These are phyloP conservation scores for Candida nanaspora DNA, from an alignment of 805 yeast species.

Conservation along the genomic window DNA sequence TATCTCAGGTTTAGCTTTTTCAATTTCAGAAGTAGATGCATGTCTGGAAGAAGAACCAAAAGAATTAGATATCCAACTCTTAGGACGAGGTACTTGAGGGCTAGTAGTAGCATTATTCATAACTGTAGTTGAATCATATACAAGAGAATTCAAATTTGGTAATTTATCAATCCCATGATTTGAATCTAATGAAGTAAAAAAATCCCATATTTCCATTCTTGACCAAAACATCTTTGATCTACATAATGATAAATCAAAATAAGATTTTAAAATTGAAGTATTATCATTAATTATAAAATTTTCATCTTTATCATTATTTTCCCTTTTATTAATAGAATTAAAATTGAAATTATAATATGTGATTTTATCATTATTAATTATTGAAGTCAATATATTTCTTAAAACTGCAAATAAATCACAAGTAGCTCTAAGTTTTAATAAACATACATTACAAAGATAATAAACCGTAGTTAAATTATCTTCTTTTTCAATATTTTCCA, in stretches of 20 bases:
- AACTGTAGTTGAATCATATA: too few relatives aligned
- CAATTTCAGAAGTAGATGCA: too few relatives aligned
- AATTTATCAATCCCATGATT: neutral
- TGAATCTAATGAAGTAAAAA: conserved; percentile 8
- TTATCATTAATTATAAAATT: too few relatives aligned
- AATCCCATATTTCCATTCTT: conserved; percentile 73
- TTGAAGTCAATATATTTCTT: conserved; percentile 45
- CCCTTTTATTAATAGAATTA: too few relatives aligned
- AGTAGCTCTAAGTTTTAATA: conserved; percentile 68
- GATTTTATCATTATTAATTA: conserved; percentile 26
- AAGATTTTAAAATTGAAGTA: conserved; percentile 31
- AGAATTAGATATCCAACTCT: neutral
- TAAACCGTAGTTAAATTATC: conserved; percentile 22
- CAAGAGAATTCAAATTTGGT: neutral
- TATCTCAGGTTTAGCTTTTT: too few relatives aligned
- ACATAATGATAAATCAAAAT: conserved; percentile 57
- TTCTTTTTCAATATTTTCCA: neutral
- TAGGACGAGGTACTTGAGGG: too few relatives aligned
- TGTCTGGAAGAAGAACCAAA: too few relatives aligned
- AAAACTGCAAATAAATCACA: conserved; percentile 80
- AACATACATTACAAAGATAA: conserved; percentile 78
- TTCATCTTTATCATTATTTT: too few relatives aligned
- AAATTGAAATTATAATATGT: neutral
- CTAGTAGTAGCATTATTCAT: neutral
- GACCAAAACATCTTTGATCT: conserved; percentile 80